These are phyloP conservation scores for Cladophialophora immunda DNA, from an alignment of 2,329 filamentous ascomycete genomes.

Conservation along the genomic window DNA sequence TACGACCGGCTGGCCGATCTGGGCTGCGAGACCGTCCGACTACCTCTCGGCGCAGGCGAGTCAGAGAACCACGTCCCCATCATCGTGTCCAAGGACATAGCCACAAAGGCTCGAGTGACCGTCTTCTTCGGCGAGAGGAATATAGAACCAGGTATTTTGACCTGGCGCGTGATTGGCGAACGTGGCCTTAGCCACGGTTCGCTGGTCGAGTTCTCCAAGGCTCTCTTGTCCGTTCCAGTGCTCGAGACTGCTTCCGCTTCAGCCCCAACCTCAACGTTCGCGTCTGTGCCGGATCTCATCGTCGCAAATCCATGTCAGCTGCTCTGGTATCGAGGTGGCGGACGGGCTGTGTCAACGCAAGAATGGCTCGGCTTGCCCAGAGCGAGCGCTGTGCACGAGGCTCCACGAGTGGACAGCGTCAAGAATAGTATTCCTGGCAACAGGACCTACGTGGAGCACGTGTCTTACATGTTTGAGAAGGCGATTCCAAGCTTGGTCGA, in stretches of 20 bases:
- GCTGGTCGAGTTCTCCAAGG: slow-evolving; percentile 68
- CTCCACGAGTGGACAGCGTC: slow-evolving; percentile 59
- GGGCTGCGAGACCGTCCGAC: slow-evolving; percentile 66
- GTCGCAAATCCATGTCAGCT: slow-evolving; percentile 81
- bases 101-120: slow-evolving; percentile 68
- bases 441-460: slow-evolving; percentile 65
- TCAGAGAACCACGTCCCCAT: slow-evolving; percentile 72
- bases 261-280: slow-evolving; percentile 6
- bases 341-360: slow-evolving; percentile 66
- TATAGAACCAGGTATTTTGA: slow-evolving; percentile 78
- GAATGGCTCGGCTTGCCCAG: slow-evolving; percentile 69
- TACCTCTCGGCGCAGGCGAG: slow-evolving; percentile 64
- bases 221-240: slow-evolving; percentile 54
- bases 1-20: slow-evolving; percentile 67
- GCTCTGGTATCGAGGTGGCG: slow-evolving; percentile 74
- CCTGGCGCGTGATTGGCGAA: slow-evolving; percentile 70
- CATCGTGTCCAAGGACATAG: slow-evolving; percentile 67
- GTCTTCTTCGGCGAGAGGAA: slow-evolving; percentile 76
- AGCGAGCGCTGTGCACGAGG: slow-evolving; percentile 68
- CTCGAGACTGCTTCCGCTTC: background rate
- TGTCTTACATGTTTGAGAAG: slow-evolving; percentile 71
- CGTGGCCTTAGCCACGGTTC: slow-evolving; percentile 77
- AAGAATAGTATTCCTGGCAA: slow-evolving; percentile 73
- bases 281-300: slow-evolving; percentile 64
- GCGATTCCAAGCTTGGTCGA: slow-evolving; percentile 62